Conservation (phyloP, 345 rosid genomes). For the Draba incana region DNA sequence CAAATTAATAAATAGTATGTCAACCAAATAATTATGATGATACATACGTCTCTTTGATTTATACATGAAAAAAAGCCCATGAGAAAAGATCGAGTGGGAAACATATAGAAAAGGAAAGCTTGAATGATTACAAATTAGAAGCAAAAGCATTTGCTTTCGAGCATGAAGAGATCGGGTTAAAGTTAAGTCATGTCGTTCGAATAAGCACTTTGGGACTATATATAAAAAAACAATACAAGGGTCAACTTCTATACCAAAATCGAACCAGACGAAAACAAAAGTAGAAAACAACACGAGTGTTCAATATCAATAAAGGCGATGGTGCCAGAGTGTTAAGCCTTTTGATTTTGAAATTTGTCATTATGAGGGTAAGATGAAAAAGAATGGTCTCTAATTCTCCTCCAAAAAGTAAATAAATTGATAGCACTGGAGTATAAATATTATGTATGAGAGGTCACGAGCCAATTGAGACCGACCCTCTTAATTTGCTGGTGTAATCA, state of each 20-base stretch:
- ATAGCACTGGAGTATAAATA: conserved; percentile 32
- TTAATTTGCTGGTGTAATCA: conserved; percentile 24
- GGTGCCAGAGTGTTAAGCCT: conserved; percentile 23
- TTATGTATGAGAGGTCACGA: conserved; percentile 30
- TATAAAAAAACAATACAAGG: conserved; percentile 39
- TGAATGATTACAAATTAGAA: conserved; percentile 32
- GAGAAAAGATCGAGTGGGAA: neutral
- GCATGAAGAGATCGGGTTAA: conserved; percentile 29
- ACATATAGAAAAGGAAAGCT: conserved; percentile 28
- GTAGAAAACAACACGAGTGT: conserved; percentile 32
- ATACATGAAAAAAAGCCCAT: conserved; percentile 1
- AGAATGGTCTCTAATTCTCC: conserved; percentile 36
- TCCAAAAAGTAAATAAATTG: conserved; percentile 4
- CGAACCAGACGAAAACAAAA: conserved; percentile 42
- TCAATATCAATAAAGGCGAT: conserved; percentile 28
- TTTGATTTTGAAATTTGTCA: conserved; percentile 28
- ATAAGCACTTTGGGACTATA: conserved; percentile 25
- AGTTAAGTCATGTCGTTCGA: conserved; percentile 35
- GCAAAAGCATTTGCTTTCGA: conserved; percentile 27
- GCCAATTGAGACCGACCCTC: conserved; percentile 26
- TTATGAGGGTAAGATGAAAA: conserved; percentile 32
- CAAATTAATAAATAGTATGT: conserved; percentile 4
- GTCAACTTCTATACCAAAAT: conserved; percentile 40
- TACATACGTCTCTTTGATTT: conserved; percentile 14
- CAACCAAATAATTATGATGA: conserved; percentile 19